Evolutionary conservation across 2,329 filamentous ascomycete genomes (phyloP), one percentile per base, ranked within the genome.

Genomic region (Trichoderma simmonsii): DNA sequence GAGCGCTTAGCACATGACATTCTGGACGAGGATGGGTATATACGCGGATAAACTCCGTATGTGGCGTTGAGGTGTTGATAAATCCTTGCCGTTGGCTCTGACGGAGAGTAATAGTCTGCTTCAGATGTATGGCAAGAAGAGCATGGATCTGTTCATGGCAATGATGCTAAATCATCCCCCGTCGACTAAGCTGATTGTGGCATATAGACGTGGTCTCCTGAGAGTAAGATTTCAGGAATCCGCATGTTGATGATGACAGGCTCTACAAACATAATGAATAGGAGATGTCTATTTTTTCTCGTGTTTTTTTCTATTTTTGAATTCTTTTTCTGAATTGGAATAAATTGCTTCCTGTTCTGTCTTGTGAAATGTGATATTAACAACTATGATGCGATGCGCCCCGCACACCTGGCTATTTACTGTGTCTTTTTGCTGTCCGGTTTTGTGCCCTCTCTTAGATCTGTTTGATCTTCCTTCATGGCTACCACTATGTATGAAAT

Each of bases 401-500:
- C 6, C 32, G 26, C 34, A 30, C 15, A 30, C 9, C 48, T 21
- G 21, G 18, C 28, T 39, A 68, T 30, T 78, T 76, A 87, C 74
- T 83, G 81, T 59, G 85, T 81, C 78, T 89, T 89, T 81, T 88
- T 89, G 67, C 77, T 80, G 69, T 85, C 83, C 54, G 78, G 77
- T 76, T 83, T 83, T 73, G 77, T 76, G 54, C 84, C 84, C 73
- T 85, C 84, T 43, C 78, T 73, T 75, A 83, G 82, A 21, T 87
- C 86, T 3, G 83, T 83, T 75, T 88, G 84, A 78, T 98, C 96
- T 81, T 99, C 96, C 73, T 88, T 90, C 88, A 97, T 95, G 4
- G 96, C 96, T 24, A 97, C 93, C 71, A 98, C 84, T 57, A 98
- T 89, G 81, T 98, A 99, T n/a, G 88, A 90, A 71, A 98, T 88